phyloP scores from a whole-genome alignment of 768 basidiomycete genomes.

The Panellus pusillus region DNA sequence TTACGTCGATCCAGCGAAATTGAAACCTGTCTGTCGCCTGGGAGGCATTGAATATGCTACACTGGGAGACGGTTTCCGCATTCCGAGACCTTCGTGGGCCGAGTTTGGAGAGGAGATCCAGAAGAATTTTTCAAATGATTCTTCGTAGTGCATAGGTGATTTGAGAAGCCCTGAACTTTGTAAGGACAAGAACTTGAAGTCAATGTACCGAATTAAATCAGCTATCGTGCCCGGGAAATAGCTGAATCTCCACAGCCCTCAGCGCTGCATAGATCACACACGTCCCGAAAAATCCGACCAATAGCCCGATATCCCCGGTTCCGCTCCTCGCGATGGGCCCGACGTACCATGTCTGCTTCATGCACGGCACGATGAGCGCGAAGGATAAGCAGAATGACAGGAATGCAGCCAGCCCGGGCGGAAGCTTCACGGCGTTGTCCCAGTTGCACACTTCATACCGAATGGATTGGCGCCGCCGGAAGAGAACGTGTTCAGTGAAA shows the following conservation, averaged over 20 bases:
- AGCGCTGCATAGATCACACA: slow-evolving; percentile 49
- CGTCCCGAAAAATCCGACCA: slow-evolving; percentile 54
- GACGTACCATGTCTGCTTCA: slow-evolving; percentile 69
- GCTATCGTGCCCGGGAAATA: slow-evolving; percentile 9
- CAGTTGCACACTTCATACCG: slow-evolving; percentile 54
- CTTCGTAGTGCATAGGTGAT: background rate
- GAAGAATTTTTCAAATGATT: slow-evolving; percentile 36
- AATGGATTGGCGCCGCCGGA: slow-evolving; percentile 50
- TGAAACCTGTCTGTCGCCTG: slow-evolving; percentile 51
- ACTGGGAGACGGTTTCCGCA: slow-evolving; percentile 50
- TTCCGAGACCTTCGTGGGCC: slow-evolving; percentile 53
- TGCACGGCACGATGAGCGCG: slow-evolving; percentile 60
- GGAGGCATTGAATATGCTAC: slow-evolving; percentile 51
- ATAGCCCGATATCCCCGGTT: slow-evolving; percentile 73
- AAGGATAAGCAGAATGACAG: slow-evolving; percentile 50
- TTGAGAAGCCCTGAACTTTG: background rate
- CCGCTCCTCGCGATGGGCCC: slow-evolving; percentile 63
- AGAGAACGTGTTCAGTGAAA: slow-evolving; percentile 65
- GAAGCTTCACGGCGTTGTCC: slow-evolving; percentile 54
- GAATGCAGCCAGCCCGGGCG: slow-evolving; percentile 63
- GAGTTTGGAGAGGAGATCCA: slow-evolving; percentile 53
- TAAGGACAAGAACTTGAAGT: too few species aligned
- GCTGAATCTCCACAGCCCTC: slow-evolving; percentile 38
- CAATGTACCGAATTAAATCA: background rate
- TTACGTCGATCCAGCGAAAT: slow-evolving; percentile 46